Evolutionary conservation across 306 rosid genomes (phyloP), one percentile per base, ranked within the genome.

Genomic region (Prunus campanulata): DNA sequence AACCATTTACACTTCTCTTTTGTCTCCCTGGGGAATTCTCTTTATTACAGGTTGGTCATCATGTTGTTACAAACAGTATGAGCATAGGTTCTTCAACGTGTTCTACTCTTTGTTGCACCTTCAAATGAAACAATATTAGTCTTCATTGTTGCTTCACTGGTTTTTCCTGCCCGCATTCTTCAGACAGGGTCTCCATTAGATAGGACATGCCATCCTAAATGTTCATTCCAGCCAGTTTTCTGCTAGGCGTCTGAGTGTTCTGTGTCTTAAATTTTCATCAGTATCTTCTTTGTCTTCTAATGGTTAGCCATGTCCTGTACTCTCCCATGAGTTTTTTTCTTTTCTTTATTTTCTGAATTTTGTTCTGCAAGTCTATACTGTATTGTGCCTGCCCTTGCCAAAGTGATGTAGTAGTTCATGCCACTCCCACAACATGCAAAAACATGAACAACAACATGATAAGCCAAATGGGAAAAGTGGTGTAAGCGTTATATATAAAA

Each of bases 141-240:
- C 39, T 44, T 15, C 30, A 18, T 27, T 74, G 30, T 47, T 12
- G 19, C 77, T n/a, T 46, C 77, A 25, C 59, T 44, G 9, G 29
- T 11, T 47, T 46, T 65, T 29, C 6, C 16, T 19, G 20, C 11
- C 49, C 16, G 5, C 15, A 5, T 65, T 65, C 49, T 32, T 19
- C 49, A 65, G 70, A 39, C 49, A 10, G 50, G 27, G 20, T 19
- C 70, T 35, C 47, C 50, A 52, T 52, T 4, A 3, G 13, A 63
- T 16, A 29, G 2, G 68, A 63, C 46, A 63, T 63, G 47, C 68
- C 47, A 18, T 3, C 24, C 46, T 29, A 16, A 63, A 24, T 44
- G 68, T 57, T 44, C 67, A 73, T 73, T 25, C 20, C 18, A 42
- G 24, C 47, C 68, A 59, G 11, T 46, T 69, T 56, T 52, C 64